These are phyloP conservation scores for Polytrichum commune DNA, from an alignment of 225 moss, liverwort and hornwort species.

Conservation along the genomic window DNA sequence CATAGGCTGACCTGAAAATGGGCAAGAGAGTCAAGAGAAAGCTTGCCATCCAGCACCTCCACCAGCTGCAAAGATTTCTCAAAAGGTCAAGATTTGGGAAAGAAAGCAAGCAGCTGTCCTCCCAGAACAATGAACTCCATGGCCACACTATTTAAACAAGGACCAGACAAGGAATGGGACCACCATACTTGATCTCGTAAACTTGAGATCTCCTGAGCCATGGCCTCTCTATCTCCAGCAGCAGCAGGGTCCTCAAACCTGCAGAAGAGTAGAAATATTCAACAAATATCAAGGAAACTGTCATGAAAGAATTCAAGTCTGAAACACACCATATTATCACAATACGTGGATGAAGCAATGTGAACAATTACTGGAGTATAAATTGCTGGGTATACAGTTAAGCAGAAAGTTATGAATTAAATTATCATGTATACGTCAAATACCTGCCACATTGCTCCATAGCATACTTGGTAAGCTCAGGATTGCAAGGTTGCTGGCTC, in stretches of 20 bases:
- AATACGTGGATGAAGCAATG: no score
- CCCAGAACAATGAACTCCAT: background rate
- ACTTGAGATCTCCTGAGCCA: slow-evolving; percentile 37
- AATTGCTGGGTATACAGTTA: no score
- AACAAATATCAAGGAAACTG: background rate
- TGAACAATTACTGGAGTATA: no score
- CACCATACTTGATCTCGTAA: slow-evolving; percentile 42
- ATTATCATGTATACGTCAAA: background rate
- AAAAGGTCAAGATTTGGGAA: slow-evolving; percentile 8
- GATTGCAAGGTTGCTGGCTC: slow-evolving; percentile 56
- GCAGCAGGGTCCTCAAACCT: slow-evolving; percentile 37
- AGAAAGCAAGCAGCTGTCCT: slow-evolving; percentile 8
- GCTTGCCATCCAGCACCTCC: slow-evolving; percentile 63
- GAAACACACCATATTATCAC: no score
- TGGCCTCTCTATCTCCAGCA: slow-evolving; percentile 38
- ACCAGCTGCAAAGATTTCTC: slow-evolving; percentile 42
- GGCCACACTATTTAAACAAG: no score
- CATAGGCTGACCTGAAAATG: slow-evolving; percentile 8
- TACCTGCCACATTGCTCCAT: slow-evolving; percentile 85
- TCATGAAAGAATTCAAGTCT: no score
- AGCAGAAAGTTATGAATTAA: no score
- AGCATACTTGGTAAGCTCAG: slow-evolving; percentile 74
- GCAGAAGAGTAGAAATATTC: slow-evolving; percentile 16
- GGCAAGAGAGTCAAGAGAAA: slow-evolving; percentile 32
- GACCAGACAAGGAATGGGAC: background rate